phyloP scores from a whole-genome alignment of 2,329 filamentous ascomycete species.

The Hymenoscyphus scutula region DNA sequence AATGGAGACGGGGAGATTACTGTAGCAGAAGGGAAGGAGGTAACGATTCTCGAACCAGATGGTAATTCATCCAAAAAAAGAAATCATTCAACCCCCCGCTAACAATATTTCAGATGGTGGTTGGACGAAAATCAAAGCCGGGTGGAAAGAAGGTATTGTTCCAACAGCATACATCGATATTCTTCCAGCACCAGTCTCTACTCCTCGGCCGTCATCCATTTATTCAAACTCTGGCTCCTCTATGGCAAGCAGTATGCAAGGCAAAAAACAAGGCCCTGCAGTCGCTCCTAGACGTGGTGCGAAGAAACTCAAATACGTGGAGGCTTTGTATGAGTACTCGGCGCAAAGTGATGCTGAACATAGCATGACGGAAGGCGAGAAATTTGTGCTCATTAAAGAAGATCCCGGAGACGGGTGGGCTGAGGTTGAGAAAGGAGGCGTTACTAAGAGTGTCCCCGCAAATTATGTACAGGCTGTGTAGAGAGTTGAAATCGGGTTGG shows the following conservation, averaged over 20 bases:
- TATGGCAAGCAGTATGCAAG: slow-evolving; percentile 49
- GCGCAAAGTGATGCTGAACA: slow-evolving; percentile 85
- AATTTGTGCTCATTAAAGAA: slow-evolving; percentile 83
- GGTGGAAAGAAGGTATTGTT: slow-evolving; percentile 78
- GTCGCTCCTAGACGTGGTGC: slow-evolving; percentile 88
- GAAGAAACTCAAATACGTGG: slow-evolving; percentile 91
- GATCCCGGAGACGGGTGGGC: slow-evolving; percentile 95
- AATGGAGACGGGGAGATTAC: slow-evolving; percentile 78
- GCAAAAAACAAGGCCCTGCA: slow-evolving; percentile 46
- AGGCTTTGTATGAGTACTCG: slow-evolving; percentile 88
- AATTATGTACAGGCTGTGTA: slow-evolving; percentile 72
- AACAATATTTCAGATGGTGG: slow-evolving; percentile 68
- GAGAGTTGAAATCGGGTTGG: not conserved
- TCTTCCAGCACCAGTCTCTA: slow-evolving; percentile 42
- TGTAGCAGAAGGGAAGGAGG: slow-evolving; percentile 74
- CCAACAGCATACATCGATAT: slow-evolving; percentile 83
- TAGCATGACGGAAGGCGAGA: slow-evolving; percentile 86
- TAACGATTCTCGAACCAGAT: slow-evolving; percentile 79
- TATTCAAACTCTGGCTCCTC: slow-evolving; percentile 78
- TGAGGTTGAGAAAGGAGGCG: slow-evolving; percentile 89
- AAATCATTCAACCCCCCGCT: slow-evolving; percentile 31
- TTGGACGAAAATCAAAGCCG: slow-evolving; percentile 81
- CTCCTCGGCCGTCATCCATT: slow-evolving; percentile 63
- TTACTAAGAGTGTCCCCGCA: slow-evolving; percentile 85
- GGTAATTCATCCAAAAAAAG: slow-evolving; percentile 58